Conservation (phyloP, 2,329 filamentous ascomycete species). For the Calonectria pseudoreteaudii region DNA sequence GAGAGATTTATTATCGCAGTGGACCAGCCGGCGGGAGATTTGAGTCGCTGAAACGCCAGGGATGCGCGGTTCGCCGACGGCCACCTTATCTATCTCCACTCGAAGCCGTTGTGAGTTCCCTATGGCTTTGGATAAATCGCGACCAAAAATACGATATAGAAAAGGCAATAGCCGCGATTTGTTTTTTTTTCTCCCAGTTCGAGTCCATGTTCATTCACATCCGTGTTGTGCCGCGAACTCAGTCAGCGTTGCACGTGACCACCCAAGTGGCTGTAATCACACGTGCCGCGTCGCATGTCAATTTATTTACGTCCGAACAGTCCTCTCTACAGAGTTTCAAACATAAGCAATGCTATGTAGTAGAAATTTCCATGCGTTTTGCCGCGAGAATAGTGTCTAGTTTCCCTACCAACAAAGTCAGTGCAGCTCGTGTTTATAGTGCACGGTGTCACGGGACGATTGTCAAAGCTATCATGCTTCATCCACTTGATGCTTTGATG, state of each 20-base stretch:
- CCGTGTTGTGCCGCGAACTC: not conserved
- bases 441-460: not conserved
- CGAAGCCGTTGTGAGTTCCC: not conserved
- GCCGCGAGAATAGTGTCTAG: not conserved
- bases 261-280: not conserved
- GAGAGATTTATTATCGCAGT: not conserved
- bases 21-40: not conserved
- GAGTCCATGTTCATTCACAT: not conserved
- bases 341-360: not conserved
- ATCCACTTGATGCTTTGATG: not conserved
- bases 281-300: not conserved
- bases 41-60: not conserved
- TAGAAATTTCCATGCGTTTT: not conserved
- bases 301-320: not conserved
- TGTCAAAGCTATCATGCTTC: not conserved
- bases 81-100: constrained; percentile 8
- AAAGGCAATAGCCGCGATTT: not conserved
- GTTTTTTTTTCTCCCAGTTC: not conserved
- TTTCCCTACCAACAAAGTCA: not conserved
- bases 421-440: not conserved
- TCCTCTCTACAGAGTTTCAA: not conserved
- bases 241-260: not conserved
- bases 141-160: not conserved
- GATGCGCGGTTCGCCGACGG: constrained; percentile 1
- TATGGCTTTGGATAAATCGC: not conserved